These are phyloP conservation scores for Penicillium janthinellum DNA, from an alignment of 2,329 filamentous ascomycete species.

Conservation along the genomic window DNA sequence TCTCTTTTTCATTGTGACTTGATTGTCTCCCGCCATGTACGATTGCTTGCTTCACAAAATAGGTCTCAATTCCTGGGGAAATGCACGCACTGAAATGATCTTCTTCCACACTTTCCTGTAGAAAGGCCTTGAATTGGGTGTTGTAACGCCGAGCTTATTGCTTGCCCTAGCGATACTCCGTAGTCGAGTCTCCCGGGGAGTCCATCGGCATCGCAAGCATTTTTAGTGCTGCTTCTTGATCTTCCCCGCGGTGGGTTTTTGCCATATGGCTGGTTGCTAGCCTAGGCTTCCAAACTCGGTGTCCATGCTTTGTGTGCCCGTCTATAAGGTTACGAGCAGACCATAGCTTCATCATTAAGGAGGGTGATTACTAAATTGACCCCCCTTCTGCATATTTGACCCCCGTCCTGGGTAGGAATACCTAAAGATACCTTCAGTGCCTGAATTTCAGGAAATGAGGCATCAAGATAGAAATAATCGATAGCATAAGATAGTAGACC, in stretches of 20 bases:
- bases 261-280: neutral
- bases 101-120: neutral
- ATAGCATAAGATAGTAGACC: too few relatives aligned
- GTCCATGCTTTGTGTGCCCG: neutral
- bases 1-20: slow-evolving; percentile 33
- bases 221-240: neutral
- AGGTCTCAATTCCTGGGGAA: slow-evolving; percentile 25
- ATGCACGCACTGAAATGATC: slow-evolving; percentile 30
- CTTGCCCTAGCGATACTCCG: too few relatives aligned
- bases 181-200: too few relatives aligned
- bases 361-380: too few relatives aligned
- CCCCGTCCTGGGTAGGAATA: too few relatives aligned
- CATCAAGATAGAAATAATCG: too few relatives aligned
- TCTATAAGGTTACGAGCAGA: neutral
- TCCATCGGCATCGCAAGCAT: too few relatives aligned
- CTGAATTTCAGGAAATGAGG: too few relatives aligned
- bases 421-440: too few relatives aligned
- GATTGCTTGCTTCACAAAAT: slow-evolving; percentile 39
- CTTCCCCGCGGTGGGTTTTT: neutral
- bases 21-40: slow-evolving; percentile 39
- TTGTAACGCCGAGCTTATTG: neutral
- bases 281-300: neutral
- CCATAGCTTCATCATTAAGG: neutral
- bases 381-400: too few relatives aligned
- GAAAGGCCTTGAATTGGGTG: neutral